Evolutionary conservation across 1,139 yeast species (phyloP), one percentile per base, ranked within the genome.

Genomic region (Candida tropicalis): DNA sequence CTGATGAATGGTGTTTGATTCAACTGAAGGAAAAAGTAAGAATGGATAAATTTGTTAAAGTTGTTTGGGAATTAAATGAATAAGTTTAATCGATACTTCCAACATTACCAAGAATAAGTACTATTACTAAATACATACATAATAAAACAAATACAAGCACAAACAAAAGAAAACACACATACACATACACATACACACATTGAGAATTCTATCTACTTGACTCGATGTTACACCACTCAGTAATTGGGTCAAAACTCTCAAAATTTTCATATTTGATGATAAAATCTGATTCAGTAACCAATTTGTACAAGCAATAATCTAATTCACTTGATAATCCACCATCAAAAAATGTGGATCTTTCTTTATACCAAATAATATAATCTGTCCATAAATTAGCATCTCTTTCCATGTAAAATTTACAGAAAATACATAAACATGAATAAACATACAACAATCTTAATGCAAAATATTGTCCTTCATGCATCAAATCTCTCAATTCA

Each of bases 21-120:
- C 52, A 45, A 37, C 51, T 40, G 42, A 45, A 44, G 23, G 50
- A 49, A 33, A 73, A 68, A 39, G 96, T 91, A 11, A 80, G 83
- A 54, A 93, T 93, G 98, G 96, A 82, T 53, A 84, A 81, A 62
- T 87, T 93, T 65, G 89, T 93, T 17, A 70, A 68, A 46, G 83
- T 83, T 53, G 85, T 95, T 49, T 90, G 97, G 97, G 82, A 49
- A 26, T 43, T 50, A 24, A 50, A 50, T 41, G 47, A 45, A 17
- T 47, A 36, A 35, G n/a, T n/a, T n/a, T n/a, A n/a, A n/a, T n/a
- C n/a, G n/a, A n/a, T n/a, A n/a, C n/a, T n/a, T n/a, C n/a, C n/a
- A n/a, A n/a, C n/a, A n/a, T n/a, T n/a, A n/a, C n/a, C n/a, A n/a
- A n/a, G n/a, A n/a, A 35, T 70, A n/a, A 57, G 55, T 27, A 32